phyloP scores from a whole-genome alignment of 352 stramenopile genomes.

The Globisporangium paddicum region DNA sequence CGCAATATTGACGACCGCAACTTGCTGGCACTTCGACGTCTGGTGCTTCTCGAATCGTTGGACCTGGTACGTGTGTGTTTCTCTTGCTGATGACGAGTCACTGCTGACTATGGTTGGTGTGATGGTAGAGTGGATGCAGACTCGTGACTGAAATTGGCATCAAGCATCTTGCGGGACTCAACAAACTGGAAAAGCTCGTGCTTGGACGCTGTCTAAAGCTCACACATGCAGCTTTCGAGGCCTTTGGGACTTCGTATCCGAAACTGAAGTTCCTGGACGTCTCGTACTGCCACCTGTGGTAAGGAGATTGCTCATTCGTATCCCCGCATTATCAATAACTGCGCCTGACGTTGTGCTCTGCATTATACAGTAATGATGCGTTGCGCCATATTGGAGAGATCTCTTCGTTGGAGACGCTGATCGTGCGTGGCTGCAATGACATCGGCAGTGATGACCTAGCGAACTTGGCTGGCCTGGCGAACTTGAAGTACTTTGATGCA shows the following conservation, averaged over 20 bases:
- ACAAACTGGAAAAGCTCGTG: constrained; percentile 44
- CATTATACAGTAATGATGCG: constrained; percentile 24
- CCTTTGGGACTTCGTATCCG: constrained; percentile 32
- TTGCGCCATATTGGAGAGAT: constrained; percentile 32
- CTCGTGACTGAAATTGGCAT: constrained; percentile 54
- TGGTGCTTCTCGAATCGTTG: constrained; percentile 37
- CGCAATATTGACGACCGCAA: constrained; percentile 52
- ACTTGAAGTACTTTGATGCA: constrained; percentile 61
- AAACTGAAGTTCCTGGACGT: constrained; percentile 46
- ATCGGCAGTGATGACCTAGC: constrained; percentile 31
- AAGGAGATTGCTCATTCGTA: not conserved
- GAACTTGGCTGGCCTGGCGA: constrained; percentile 22
- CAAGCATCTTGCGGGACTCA: constrained; percentile 34
- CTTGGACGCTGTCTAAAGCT: constrained; percentile 52
- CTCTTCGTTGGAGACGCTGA: constrained; percentile 29
- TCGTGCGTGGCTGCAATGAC: constrained; percentile 40
- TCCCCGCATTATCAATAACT: no score
- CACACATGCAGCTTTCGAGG: constrained; percentile 41
- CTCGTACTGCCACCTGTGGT: constrained; percentile 49
- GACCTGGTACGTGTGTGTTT: constrained; percentile 40
- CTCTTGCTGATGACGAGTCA: no score
- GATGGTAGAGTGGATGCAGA: constrained; percentile 43
- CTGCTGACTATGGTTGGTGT: no score
- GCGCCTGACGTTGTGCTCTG: no score
- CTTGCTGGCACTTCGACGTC: constrained; percentile 30